A percentile compares a stretch with the other conserved stretches of the same genome.
Conservation (phyloP, 305 asterid species). For the Fraxinus albicans region DNA sequence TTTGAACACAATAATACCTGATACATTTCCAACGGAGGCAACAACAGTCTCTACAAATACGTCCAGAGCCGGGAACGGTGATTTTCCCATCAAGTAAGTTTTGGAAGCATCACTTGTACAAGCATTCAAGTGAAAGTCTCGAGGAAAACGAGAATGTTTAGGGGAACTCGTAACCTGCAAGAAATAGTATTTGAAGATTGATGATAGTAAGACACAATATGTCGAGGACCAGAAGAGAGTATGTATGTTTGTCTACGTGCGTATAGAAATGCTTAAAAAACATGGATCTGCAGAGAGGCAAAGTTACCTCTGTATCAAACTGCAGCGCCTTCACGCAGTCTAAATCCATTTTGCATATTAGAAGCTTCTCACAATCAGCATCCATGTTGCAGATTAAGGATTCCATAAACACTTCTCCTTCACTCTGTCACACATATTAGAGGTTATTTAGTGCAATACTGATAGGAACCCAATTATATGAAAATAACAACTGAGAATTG, state of each 20-base stretch:
- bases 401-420: conserved; percentile 78
- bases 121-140: conserved; percentile 43
- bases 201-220: neutral
- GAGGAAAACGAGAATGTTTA: conserved; percentile 33
- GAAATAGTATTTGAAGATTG: conserved; percentile 17
- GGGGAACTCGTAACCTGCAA: conserved; percentile 47
- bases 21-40: conserved; percentile 71
- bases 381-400: conserved; percentile 90
- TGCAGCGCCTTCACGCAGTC: conserved; percentile 80
- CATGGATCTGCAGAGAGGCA: conserved; percentile 7
- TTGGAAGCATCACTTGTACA: conserved; percentile 61
- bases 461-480: too few species aligned
- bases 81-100: conserved; percentile 72
- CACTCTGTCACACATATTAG: conserved; percentile 50
- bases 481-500: too few species aligned
- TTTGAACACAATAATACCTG: conserved; percentile 46
- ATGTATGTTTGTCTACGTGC: neutral
- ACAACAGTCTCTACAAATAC: conserved; percentile 55
- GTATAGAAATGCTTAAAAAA: neutral
- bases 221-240: neutral
- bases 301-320: conserved; percentile 81
- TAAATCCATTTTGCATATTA: conserved; percentile 89
- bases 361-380: conserved; percentile 67
- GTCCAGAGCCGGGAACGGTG: conserved; percentile 86
- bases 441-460: neutral